Base-by-base conservation (phyloP, 1,139 yeast species). In the Barnettozyma hawaiiensis region DNA sequence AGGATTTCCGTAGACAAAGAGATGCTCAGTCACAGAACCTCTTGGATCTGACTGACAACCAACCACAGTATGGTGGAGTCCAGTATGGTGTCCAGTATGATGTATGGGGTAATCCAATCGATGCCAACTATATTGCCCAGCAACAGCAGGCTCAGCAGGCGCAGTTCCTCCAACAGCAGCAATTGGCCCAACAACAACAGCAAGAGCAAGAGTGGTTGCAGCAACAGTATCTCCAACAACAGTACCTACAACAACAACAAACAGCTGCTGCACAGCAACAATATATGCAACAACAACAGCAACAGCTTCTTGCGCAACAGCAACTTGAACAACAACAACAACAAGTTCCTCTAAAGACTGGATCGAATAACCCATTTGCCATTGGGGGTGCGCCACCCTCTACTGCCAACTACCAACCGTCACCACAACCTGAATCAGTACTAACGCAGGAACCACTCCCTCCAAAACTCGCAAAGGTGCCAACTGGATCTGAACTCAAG, bases 331-430 rank as follows among this genome's bases (percentile, higher is more conserved):
- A 51, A 37, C 64, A 62, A 35, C 60, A 57, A 39, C 57, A 57
- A 36, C 61, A 57, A 43, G 68, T 61, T 45, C 68, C 61, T 40
- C 69, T 61, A 42, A 70, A 67, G 46, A 71, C 96, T 0, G 96
- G 96, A 1, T 76, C 92, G 4, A 89, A 89, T 65, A 90, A 90
- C 62, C 97, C 97, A 42, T 90, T 90, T 65, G 94, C 96, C 2
- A 67, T 78, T n/a, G n/a, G n/a, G 58, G 66, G 61, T 32, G 43
- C 45, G 35, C 50, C 46, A 27, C 33, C 49, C 21, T 10, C 48
- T 29, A 31, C 40, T 15, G 41, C 45, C 64, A 43, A 65, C 68
- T 2, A 57, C 59, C 48, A 24, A 12, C 46, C 31, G 21, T 11
- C n/a, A 18, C 44, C 23, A 16, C 57, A 50, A 21, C 42, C 44